phyloP scores from a whole-genome alignment of 257 asterid genomes.

The Fraxinus excelsior region DNA sequence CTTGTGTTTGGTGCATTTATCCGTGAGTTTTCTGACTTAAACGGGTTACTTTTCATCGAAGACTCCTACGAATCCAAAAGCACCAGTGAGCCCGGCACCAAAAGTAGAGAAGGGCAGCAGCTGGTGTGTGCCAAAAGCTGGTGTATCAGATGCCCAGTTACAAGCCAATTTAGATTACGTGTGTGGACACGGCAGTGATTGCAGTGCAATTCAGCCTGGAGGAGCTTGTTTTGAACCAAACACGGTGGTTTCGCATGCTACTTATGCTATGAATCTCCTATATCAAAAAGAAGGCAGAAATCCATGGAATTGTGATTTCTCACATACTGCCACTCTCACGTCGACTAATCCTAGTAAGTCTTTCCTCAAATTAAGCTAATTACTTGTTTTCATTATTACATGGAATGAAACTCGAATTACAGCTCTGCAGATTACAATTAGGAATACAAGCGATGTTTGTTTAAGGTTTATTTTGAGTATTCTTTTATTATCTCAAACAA shows the following conservation, averaged over 20 bases:
- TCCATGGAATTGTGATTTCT: constrained; percentile 54
- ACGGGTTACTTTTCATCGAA: constrained; percentile 3
- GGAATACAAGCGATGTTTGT: not conserved
- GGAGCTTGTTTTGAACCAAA: constrained; percentile 71
- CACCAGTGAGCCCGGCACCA: constrained; percentile 24
- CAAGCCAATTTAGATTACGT: constrained; percentile 62
- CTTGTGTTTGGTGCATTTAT: constrained; percentile 1
- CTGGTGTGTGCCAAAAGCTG: constrained; percentile 60
- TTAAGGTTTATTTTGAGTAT: not conserved
- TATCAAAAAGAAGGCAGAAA: constrained; percentile 40
- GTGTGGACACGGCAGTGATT: constrained; percentile 56
- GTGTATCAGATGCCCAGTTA: constrained; percentile 38
- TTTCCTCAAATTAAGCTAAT: not conserved
- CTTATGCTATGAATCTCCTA: constrained; percentile 64
- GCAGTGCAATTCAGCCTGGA: constrained; percentile 62
- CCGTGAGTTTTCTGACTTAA: constrained; percentile 1
- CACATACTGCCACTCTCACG: constrained; percentile 49
- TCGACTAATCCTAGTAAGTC: constrained; percentile 56
- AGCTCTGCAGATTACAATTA: not conserved
- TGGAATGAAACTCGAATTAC: not conserved
- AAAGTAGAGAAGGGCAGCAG: constrained; percentile 23
- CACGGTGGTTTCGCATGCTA: constrained; percentile 51
- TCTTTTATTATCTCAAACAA: not conserved
- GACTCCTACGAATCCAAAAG: constrained; percentile 36
- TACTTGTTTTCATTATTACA: not conserved